phyloP scores from a whole-genome alignment of 169 alveolate genomes.

The Cryptosporidium viatorum region DNA sequence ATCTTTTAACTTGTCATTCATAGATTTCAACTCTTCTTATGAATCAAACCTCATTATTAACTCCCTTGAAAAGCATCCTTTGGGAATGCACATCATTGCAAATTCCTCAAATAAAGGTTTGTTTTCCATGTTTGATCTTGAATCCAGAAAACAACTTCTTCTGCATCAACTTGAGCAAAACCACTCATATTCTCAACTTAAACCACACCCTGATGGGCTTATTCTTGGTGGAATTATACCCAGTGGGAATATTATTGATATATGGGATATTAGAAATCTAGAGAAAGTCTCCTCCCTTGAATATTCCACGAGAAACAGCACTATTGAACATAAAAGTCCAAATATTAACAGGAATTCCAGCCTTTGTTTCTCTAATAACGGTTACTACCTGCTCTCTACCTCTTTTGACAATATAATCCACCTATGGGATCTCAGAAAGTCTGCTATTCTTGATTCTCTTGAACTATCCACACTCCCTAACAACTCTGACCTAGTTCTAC shows the following conservation, averaged over 20 bases:
- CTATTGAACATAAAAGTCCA: constrained; percentile 38
- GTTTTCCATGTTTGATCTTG: constrained; percentile 33
- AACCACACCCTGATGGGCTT: constrained; percentile 90
- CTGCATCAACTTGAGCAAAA: neutral
- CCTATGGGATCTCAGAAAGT: constrained; percentile 65
- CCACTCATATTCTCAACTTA: constrained; percentile 19
- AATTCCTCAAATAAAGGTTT: constrained; percentile 4
- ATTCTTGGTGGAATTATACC: constrained; percentile 84
- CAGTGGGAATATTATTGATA: constrained; percentile 82
- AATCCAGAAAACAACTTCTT: constrained; percentile 1
- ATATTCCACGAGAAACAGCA: constrained; percentile 77
- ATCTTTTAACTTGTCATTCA: neutral
- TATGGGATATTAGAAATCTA: constrained; percentile 86
- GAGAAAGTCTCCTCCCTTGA: constrained; percentile 30
- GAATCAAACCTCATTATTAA: neutral
- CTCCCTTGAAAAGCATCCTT: constrained; percentile 18
- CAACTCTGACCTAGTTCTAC: neutral
- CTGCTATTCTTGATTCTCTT: constrained; percentile 25
- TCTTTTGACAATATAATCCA: constrained; percentile 81
- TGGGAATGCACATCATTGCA: constrained; percentile 27
- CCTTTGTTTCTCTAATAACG: constrained; percentile 87
- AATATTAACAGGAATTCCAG: constrained; percentile 55
- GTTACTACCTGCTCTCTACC: constrained; percentile 86
- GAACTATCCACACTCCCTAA: neutral
- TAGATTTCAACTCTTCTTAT: neutral